These are phyloP conservation scores for Nemania sp. DNA, from an alignment of 2,329 filamentous ascomycete genomes.

Conservation along the genomic window DNA sequence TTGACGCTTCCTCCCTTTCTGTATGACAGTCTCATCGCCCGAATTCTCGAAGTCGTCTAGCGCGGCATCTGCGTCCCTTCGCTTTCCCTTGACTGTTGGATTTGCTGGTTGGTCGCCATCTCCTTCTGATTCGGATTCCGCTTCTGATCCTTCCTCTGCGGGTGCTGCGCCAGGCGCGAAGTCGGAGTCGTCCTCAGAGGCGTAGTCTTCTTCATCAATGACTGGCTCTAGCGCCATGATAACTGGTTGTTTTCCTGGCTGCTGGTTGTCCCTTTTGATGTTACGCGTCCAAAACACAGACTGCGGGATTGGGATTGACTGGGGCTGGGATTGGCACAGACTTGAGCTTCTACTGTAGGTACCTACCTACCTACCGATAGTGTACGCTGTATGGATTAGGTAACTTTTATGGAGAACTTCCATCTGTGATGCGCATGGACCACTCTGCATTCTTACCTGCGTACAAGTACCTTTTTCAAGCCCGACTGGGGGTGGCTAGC, in stretches of 20 bases:
- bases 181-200: conserved; percentile 74
- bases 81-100: conserved; percentile 41
- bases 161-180: conserved; percentile 64
- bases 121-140: conserved; percentile 58
- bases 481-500: no score
- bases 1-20: conserved; percentile 60
- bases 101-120: conserved; percentile 32
- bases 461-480: no score
- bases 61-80: conserved; percentile 30
- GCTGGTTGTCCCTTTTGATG: neutral
- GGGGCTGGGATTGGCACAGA: no score
- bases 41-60: conserved; percentile 67
- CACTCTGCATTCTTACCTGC: no score
- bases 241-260: neutral
- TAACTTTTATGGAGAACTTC: no score
- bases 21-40: conserved; percentile 72
- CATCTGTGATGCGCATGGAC: no score
- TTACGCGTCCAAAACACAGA: no score
- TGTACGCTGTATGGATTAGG: no score
- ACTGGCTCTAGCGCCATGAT: conserved; percentile 51
- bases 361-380: no score
- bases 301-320: no score
- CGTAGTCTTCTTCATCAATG: conserved; percentile 60
- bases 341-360: no score
- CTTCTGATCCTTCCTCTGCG: conserved; percentile 53